Conservation (phyloP, 129 eudicot species). For the Pittosporum tobira region DNA sequence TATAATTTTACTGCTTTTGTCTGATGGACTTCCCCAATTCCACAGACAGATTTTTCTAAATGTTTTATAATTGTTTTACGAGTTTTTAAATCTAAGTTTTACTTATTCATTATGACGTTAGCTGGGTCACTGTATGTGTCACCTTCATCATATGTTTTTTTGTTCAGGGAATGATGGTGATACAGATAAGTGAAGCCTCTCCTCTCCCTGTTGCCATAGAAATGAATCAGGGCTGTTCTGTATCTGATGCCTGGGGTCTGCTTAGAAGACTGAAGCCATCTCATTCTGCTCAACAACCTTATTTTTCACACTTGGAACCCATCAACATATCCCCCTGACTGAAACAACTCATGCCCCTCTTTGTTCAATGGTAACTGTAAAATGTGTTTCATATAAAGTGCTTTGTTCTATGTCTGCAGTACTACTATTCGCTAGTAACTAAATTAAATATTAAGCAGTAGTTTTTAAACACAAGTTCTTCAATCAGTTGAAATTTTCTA, state of each 20-base stretch:
- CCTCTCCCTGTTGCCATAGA: slow-evolving; percentile 59
- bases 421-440: too few species aligned
- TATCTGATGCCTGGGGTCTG: slow-evolving; percentile 69
- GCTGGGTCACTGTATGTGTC: neutral
- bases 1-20: neutral
- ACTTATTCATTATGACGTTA: neutral
- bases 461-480: too few species aligned
- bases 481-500: too few species aligned
- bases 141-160: neutral
- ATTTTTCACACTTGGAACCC: slow-evolving; percentile 25
- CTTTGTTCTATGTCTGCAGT: too few species aligned
- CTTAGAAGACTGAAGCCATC: slow-evolving; percentile 46
- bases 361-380: neutral
- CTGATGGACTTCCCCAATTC: neutral
- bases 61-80: neutral
- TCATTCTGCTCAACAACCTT: slow-evolving; percentile 18
- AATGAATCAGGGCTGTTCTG: slow-evolving; percentile 63
- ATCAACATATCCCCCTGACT: slow-evolving; percentile 59
- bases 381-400: too few species aligned
- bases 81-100: neutral
- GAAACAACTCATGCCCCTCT: neutral
- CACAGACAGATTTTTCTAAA: neutral
- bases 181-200: slow-evolving; percentile 42
- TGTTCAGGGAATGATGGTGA: slow-evolving; percentile 69
- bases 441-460: too few species aligned